A percentile compares a stretch with the other conserved stretches of the same genome.
Evolutionary conservation across 2,329 filamentous ascomycete species (phyloP).

Genomic region (Nemania bipapillata): DNA sequence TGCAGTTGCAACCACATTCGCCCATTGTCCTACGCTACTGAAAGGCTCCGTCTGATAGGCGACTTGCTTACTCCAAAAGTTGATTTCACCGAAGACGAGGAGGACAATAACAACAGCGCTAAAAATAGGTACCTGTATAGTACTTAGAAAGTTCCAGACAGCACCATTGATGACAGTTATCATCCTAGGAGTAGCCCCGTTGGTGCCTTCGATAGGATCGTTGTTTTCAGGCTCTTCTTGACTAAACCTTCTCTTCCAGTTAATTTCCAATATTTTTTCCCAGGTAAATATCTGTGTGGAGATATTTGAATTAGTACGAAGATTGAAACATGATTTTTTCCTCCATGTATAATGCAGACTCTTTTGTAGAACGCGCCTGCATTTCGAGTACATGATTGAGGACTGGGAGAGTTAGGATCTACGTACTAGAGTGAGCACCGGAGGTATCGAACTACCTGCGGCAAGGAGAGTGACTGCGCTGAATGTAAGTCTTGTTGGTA

Average conservation of each 20-base stretch:
- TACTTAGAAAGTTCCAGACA: slow-evolving; percentile 64
- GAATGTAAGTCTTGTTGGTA: slow-evolving; percentile 66
- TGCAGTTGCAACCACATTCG: slow-evolving; percentile 67
- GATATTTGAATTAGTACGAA: slow-evolving; percentile 7
- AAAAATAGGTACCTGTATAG: slow-evolving; percentile 69
- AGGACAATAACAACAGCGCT: slow-evolving; percentile 68
- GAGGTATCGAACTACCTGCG: slow-evolving; percentile 72
- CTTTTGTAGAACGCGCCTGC: too few species aligned
- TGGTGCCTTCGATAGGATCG: slow-evolving; percentile 63
- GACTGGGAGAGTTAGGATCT: background rate
- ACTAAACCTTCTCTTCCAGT: slow-evolving; percentile 64
- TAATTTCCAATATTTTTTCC: slow-evolving; percentile 71
- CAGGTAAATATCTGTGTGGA: slow-evolving; percentile 61
- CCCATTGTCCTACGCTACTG: slow-evolving; percentile 70
- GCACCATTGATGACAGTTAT: slow-evolving; percentile 67
- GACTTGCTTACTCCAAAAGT: slow-evolving; percentile 69
- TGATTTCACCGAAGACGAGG: slow-evolving; percentile 70
- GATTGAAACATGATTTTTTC: background rate
- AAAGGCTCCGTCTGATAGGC: slow-evolving; percentile 71
- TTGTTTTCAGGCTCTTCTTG: slow-evolving; percentile 51
- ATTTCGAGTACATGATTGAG: too few species aligned
- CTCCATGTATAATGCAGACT: background rate
- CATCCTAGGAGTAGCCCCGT: slow-evolving; percentile 62
- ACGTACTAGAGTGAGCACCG: slow-evolving; percentile 66
- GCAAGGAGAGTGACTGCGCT: slow-evolving; percentile 69